Evolutionary conservation across 371 early-diverging fungal species (phyloP).

Genomic region (Nematocida sp.): DNA sequence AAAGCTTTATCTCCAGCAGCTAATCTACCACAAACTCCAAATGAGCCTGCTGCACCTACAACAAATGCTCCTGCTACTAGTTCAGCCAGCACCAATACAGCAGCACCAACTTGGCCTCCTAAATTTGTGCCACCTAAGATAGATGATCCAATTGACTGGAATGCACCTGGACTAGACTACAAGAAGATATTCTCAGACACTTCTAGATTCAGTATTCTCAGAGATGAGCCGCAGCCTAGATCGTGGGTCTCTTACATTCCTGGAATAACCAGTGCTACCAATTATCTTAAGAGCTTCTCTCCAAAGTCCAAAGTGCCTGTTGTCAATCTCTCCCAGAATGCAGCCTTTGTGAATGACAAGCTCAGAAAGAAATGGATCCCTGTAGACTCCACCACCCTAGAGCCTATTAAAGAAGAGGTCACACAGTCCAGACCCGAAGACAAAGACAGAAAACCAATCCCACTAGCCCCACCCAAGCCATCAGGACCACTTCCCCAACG

Average conservation of each 20-base stretch:
- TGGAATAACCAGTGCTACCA: not conserved
- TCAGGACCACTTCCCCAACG: slow-evolving; percentile 24
- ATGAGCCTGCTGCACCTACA: not conserved
- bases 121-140: not conserved
- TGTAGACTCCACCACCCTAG: slow-evolving; percentile 15
- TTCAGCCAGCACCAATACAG: not conserved
- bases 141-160: not conserved
- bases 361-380: slow-evolving; percentile 19
- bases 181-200: slow-evolving; percentile 28
- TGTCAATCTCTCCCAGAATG: slow-evolving; percentile 22
- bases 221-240: not conserved
- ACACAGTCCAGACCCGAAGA: not conserved
- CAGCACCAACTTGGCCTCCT: not conserved
- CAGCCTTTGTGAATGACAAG: slow-evolving; percentile 26
- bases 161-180: slow-evolving; percentile 1
- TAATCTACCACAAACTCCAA: not conserved
- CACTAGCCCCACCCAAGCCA: not conserved
- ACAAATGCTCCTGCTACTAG: not conserved
- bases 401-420: slow-evolving; percentile 9
- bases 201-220: slow-evolving; percentile 4
- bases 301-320: slow-evolving; percentile 8
- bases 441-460: not conserved
- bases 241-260: slow-evolving; percentile 35
- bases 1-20: not conserved
- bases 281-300: not conserved